Conservation (phyloP, 257 asterid genomes). For the Przewalskia tangutica region DNA sequence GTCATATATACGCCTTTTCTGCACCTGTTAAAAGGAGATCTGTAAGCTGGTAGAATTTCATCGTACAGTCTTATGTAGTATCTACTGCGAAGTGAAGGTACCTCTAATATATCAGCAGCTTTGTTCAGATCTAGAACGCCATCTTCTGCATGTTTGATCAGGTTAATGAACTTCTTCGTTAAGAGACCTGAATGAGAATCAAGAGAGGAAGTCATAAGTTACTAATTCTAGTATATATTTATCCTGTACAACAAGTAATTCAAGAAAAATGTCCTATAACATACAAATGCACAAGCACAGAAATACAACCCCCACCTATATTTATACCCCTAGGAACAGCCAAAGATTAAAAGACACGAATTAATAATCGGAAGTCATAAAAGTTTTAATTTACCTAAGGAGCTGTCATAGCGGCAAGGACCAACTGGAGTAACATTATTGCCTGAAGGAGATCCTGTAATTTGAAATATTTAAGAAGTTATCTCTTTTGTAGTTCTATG, state of each 20-base stretch:
- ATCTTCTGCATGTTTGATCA: conserved; percentile 84
- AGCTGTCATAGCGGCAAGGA: conserved; percentile 91
- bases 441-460: conserved; percentile 75
- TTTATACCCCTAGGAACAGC: not conserved
- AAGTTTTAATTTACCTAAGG: conserved; percentile 52
- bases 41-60: conserved; percentile 16
- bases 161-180: conserved; percentile 81
- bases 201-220: not conserved
- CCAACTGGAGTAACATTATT: conserved; percentile 71
- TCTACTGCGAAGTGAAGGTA: conserved; percentile 12
- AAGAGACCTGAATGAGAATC: conserved; percentile 52
- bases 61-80: conserved; percentile 10
- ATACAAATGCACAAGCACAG: not conserved
- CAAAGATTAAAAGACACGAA: not conserved
- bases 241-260: not conserved
- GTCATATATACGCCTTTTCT: conserved; percentile 91
- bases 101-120: conserved; percentile 95
- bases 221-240: not conserved
- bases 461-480: not conserved
- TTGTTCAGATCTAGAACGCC: conserved; percentile 90
- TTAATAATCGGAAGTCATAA: not conserved
- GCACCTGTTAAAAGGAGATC: conserved; percentile 55
- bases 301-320: not conserved
- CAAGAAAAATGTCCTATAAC: not conserved
- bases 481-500: not conserved